phyloP scores from a whole-genome alignment of 2,329 filamentous ascomycete genomes.

The Sarocladium oryzae region DNA sequence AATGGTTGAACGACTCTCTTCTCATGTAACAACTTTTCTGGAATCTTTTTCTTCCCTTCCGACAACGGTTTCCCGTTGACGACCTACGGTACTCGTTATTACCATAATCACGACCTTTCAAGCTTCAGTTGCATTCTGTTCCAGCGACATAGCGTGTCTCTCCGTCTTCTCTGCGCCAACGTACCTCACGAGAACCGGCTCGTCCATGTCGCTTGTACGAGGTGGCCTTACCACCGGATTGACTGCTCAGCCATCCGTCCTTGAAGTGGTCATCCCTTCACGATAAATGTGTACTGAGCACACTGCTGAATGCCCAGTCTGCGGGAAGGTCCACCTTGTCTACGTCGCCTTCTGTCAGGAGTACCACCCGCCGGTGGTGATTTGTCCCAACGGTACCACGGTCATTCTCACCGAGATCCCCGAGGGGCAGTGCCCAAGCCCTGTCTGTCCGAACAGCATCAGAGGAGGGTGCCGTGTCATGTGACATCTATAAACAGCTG shows the following conservation, averaged over 20 bases:
- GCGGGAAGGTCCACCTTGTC: slow-evolving; percentile 52
- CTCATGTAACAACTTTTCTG: neutral
- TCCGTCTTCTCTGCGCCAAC: neutral
- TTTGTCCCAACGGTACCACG: slow-evolving; percentile 38
- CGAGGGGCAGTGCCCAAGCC: slow-evolving; percentile 50
- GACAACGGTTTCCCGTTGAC: neutral
- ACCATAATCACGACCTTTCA: neutral
- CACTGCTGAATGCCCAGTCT: slow-evolving; percentile 50
- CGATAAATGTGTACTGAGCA: slow-evolving; percentile 56
- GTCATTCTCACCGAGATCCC: slow-evolving; percentile 38
- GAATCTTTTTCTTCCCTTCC: neutral
- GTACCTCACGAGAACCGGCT: neutral
- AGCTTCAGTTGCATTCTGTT: neutral
- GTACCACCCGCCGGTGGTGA: slow-evolving; percentile 41
- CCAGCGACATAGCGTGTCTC: neutral
- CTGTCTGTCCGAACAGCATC: slow-evolving; percentile 51
- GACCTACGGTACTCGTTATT: neutral
- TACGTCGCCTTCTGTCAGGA: slow-evolving; percentile 50
- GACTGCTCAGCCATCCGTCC: slow-evolving; percentile 5
- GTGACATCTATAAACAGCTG: slow-evolving; percentile 26
- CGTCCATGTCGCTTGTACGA: slow-evolving; percentile 12
- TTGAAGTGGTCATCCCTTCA: slow-evolving; percentile 17
- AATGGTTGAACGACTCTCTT: neutral
- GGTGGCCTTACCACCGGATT: slow-evolving; percentile 15
- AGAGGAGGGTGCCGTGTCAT: slow-evolving; percentile 50